Base-by-base conservation (phyloP, 805 yeast species). In the Candida loeiensis region DNA sequence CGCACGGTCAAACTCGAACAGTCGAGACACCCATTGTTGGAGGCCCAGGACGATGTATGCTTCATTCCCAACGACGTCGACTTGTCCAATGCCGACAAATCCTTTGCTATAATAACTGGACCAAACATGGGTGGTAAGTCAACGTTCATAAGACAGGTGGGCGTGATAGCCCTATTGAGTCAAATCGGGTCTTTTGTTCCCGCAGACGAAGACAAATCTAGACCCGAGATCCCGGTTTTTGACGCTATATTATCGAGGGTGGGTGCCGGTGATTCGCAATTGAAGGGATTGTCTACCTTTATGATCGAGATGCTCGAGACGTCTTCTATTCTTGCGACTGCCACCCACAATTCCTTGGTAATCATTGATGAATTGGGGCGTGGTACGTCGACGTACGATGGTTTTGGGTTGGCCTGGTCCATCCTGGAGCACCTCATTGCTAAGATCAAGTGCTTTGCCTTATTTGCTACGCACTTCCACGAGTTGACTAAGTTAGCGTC, bases 91-190 rank as follows among this genome's bases (percentile, higher is more conserved):
- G 36, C 49, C 12, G 63, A 61, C 2, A 68, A 77, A 11, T 89
- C 86, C 43, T 91, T 93, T 53, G 70, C 79, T 6, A 84, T 93
- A 15, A 87, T 93, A 18, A 90, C 97, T 0, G 97, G 97, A 24
- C 97, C 97, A 26, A 90, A 90, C 58, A 90, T 90, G 97, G 97
- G 97, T 46, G 97, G 97, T 56, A 90, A 90, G 59, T 88, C 96
- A 0, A 90, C 97, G 0, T 90, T 85, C 58, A 88, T 90, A 36
- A 74, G 96, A 47, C 95, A 90, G 53, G 72, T 86, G 35, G 97
- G 96, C 9, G 93, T 85, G 1, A 82, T 89, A 40, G 82, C 93
- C 2, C 64, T 90, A 35, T 74, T 90, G 85, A 85, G 87, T 19
- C 97, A 90, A 58, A 77, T 88, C 15, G 97, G 97, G 1, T 83